Evolutionary conservation across 2,329 filamentous ascomycete genomes (phyloP).

Genomic region (Aspergillus udagawae): DNA sequence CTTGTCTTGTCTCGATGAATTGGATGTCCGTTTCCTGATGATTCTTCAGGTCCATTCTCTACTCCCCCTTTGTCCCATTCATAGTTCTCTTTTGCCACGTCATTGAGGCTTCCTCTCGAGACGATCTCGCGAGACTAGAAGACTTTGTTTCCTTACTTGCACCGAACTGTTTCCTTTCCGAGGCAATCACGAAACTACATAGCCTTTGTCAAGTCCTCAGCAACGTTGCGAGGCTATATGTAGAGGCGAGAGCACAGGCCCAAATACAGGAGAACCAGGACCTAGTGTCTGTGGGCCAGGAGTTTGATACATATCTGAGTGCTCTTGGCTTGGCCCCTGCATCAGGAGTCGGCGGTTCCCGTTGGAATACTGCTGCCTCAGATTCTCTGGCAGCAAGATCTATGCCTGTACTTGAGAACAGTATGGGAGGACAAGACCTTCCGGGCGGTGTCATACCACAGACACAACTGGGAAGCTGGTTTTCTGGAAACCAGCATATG

Average conservation of each 20-base stretch:
- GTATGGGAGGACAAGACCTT: conserved; percentile 11
- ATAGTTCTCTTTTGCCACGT: conserved; percentile 48
- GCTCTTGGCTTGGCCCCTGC: conserved; percentile 57
- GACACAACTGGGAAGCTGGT: conserved; percentile 58
- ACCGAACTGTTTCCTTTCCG: conserved; percentile 50
- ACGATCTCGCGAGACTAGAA: conserved; percentile 53
- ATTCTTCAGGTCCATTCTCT: conserved; percentile 32
- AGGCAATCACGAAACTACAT: conserved; percentile 58
- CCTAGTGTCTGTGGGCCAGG: conserved; percentile 51
- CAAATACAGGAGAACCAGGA: conserved; percentile 46
- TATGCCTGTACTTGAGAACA: conserved; percentile 7
- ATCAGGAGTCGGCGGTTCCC: conserved; percentile 10
- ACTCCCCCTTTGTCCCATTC: conserved; percentile 49
- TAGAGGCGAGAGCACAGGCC: conserved; percentile 58
- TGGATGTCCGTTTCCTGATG: not conserved
- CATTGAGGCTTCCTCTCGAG: conserved; percentile 49
- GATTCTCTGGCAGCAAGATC: not conserved
- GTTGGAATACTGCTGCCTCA: conserved; percentile 5
- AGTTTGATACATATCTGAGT: conserved; percentile 63
- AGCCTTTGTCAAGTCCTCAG: conserved; percentile 60
- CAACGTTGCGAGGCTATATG: conserved; percentile 58
- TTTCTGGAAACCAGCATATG: conserved; percentile 62
- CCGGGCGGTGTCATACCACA: conserved; percentile 15
- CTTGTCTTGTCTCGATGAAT: not conserved
- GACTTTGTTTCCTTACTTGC: conserved; percentile 56